Base-by-base conservation (phyloP, 208 protist genomes). In the Trypanosomatidae sp. region DNA sequence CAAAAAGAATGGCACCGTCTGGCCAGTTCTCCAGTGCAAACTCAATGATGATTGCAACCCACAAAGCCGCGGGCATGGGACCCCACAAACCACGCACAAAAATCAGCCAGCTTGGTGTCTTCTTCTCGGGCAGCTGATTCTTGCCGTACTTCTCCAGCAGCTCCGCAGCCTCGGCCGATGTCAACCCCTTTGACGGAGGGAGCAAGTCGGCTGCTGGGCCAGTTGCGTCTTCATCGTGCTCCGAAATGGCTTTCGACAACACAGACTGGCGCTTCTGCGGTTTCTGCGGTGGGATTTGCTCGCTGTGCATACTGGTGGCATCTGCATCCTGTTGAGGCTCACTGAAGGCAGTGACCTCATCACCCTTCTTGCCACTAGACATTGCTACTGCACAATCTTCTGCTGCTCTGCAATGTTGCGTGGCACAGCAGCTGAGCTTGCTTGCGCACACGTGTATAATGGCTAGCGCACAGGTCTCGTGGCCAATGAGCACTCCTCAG, bases 21-120 rank as follows among this genome's bases (percentile, higher is more conserved):
- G 82, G 63, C 61, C 70, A 94, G 60, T 94, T 87, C 61, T 87
- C 37, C 28, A 94, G 73, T 11, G 74, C 71, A 53, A 90, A 88
- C 63, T 89, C 74, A 53, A 91, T 89, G 33, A 88, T 72, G 45
- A 94, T 79, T 33, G 81, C 85, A 15, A 94, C 55, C 85, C 85
- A 94, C 57, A 94, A 65, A 27, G 76, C 72, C 25, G 80, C 72
- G 7, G 86, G 78, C 81, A 91, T 91, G 22, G 82, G 81, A 48
- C 74, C 80, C 75, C 76, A 88, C 43, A 93, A 64, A 48, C 73
- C 66, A 21, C 72, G 64, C 30, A 87, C 25, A 60, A 81, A 90
- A 48, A 88, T 85, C 48, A 81, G 44, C 76, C 71, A 91, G 38
- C 68, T 72, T 53, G 77, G 74, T 33, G 74, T 83, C 52, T 56